A percentile compares a stretch with the other conserved stretches of the same genome.
These are phyloP conservation scores for Chaetomium fimeti DNA, from an alignment of 495 filamentous ascomycete genomes.

Conservation along the genomic window DNA sequence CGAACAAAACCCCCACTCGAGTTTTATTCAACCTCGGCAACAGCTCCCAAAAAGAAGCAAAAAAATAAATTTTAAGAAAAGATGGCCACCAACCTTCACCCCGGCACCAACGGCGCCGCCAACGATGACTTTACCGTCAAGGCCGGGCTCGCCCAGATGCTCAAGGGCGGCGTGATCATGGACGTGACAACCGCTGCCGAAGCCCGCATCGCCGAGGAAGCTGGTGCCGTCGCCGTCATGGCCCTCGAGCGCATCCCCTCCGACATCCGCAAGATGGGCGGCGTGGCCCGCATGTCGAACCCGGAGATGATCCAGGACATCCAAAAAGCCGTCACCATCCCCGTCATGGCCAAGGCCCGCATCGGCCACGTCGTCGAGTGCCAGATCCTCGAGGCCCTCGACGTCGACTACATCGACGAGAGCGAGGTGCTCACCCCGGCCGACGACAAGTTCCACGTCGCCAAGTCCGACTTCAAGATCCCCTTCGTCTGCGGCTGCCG, in stretches of 20 bases:
- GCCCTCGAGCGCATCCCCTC: conserved; percentile 96
- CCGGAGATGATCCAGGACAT: conserved; percentile 94
- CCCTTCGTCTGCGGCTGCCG: conserved; percentile 98
- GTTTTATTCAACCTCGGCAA: neutral
- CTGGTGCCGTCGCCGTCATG: conserved; percentile 96
- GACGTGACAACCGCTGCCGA: conserved; percentile 94
- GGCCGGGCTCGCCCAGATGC: conserved; percentile 91
- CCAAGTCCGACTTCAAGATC: conserved; percentile 76
- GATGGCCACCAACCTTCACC: conserved; percentile 31
- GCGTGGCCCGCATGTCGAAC: conserved; percentile 96
- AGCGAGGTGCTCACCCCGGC: conserved; percentile 95
- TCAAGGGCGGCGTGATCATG: conserved; percentile 99
- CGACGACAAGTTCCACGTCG: conserved; percentile 85
- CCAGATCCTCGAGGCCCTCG: conserved; percentile 93
- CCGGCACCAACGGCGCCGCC: conserved; percentile 28
- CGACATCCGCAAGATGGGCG: conserved; percentile 88
- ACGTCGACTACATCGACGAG: conserved; percentile 97
- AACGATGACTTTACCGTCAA: conserved; percentile 69
- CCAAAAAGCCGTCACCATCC: conserved; percentile 94
- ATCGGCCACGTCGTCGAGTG: conserved; percentile 98
- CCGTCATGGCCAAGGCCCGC: conserved; percentile 98
- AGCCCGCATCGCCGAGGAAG: conserved; percentile 95
- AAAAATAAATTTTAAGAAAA: conserved; percentile 17
- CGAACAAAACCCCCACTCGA: too few relatives aligned
- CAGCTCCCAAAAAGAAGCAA: neutral